phyloP scores from a whole-genome alignment of 192 early-diverging fungal genomes.

The Backusella morwellensis region DNA sequence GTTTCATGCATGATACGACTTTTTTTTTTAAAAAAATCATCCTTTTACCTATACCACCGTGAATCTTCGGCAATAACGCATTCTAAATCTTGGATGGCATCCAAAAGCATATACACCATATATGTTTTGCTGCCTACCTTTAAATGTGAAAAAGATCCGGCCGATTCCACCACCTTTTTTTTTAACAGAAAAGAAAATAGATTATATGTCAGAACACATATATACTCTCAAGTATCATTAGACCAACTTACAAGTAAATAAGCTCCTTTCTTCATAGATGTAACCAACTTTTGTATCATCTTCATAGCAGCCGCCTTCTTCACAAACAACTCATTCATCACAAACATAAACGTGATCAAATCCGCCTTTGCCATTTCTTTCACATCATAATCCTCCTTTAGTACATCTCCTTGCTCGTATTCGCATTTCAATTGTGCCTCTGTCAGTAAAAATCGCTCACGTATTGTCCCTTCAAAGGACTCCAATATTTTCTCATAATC shows the following conservation, averaged over 20 bases:
- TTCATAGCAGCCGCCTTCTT: constrained; percentile 74
- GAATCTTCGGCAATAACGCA: constrained; percentile 67
- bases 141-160: constrained; percentile 89
- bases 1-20: neutral
- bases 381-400: constrained; percentile 40
- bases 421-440: constrained; percentile 47
- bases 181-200: too few relatives aligned
- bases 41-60: constrained; percentile 66
- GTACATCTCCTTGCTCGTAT: constrained; percentile 60
- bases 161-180: constrained; percentile 76
- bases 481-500: constrained; percentile 57
- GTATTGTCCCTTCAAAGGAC: constrained; percentile 50
- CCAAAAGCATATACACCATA: constrained; percentile 89
- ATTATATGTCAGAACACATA: neutral
- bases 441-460: constrained; percentile 52
- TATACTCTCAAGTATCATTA: neutral
- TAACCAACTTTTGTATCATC: constrained; percentile 71
- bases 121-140: constrained; percentile 73
- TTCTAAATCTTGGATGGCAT: constrained; percentile 70
- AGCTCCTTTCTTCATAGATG: constrained; percentile 58
- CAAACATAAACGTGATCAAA: constrained; percentile 87
- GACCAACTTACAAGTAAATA: constrained; percentile 61
- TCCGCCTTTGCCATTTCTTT: constrained; percentile 37
- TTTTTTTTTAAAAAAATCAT: neutral
- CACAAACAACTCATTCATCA: constrained; percentile 89